Conservation (phyloP, 2,329 filamentous ascomycete species). For the Colletotrichum siamense region DNA sequence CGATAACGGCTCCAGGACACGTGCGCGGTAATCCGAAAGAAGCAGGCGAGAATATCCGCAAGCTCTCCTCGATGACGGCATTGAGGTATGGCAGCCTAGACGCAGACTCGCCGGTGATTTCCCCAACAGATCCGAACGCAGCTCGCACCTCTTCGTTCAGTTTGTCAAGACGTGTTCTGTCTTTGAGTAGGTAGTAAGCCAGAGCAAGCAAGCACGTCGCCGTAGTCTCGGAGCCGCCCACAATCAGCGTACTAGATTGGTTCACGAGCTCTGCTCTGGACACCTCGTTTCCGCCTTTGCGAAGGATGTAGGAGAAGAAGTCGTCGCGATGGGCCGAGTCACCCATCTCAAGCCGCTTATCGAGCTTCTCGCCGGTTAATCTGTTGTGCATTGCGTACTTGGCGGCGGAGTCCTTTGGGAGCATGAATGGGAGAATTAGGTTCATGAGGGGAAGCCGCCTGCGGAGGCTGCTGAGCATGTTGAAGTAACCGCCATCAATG, state of each 20-base stretch:
- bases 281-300: background rate
- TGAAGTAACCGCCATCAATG: background rate
- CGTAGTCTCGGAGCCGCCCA: background rate
- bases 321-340: background rate
- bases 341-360: background rate
- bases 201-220: background rate
- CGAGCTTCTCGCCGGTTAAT: background rate
- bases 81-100: background rate
- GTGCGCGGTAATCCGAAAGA: background rate
- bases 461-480: background rate
- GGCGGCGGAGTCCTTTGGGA: background rate
- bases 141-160: background rate
- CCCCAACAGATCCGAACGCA: background rate
- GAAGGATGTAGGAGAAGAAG: background rate
- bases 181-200: background rate
- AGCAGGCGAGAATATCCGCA: background rate
- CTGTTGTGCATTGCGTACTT: background rate
- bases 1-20: background rate
- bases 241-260: background rate
- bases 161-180: background rate
- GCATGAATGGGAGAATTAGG: background rate
- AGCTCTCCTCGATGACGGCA: background rate
- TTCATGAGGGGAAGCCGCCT: background rate
- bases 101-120: background rate
- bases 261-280: background rate